Conservation (phyloP, 805 yeast species). For the Yamadazyma phyllophila region DNA sequence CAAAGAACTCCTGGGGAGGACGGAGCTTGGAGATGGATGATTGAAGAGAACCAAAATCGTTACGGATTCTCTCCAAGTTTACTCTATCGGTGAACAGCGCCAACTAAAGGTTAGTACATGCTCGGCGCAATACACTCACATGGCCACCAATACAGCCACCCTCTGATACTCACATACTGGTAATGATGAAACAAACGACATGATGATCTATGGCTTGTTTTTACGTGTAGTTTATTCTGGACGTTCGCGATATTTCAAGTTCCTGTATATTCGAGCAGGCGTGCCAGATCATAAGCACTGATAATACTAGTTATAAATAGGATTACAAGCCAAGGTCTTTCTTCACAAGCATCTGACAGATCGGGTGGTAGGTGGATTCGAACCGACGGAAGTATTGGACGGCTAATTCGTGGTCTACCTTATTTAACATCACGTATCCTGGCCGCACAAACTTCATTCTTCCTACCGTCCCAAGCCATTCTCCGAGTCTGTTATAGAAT, state of each 20-base stretch:
- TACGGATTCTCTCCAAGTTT: slow-evolving; percentile 36
- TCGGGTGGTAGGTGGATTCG: slow-evolving; percentile 73
- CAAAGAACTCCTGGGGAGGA: slow-evolving; percentile 93
- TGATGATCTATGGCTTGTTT: slow-evolving; percentile 11
- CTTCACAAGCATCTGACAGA: slow-evolving; percentile 76
- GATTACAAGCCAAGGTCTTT: slow-evolving; percentile 60
- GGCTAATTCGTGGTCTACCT: slow-evolving; percentile 67
- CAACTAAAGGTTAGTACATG: slow-evolving; percentile 9
- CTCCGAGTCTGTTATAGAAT: slow-evolving; percentile 56
- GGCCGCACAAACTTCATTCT: slow-evolving; percentile 95
- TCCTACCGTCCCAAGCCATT: slow-evolving; percentile 89
- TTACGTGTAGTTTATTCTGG: slow-evolving; percentile 14
- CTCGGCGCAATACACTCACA: slow-evolving; percentile 4
- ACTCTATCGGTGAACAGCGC: slow-evolving; percentile 16
- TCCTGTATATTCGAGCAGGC: too few species aligned
- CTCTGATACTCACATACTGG: slow-evolving; percentile 29
- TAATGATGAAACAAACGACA: slow-evolving; percentile 35
- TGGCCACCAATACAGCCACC: too few species aligned
- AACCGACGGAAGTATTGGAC: slow-evolving; percentile 58
- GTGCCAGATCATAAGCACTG: too few species aligned
- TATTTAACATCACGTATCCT: slow-evolving; percentile 63
- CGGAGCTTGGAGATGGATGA: slow-evolving; percentile 66
- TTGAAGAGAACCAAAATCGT: slow-evolving; percentile 55
- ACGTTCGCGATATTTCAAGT: slow-evolving; percentile 3
- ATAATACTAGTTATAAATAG: background rate